A percentile compares a stretch with the other conserved stretches of the same genome.
phyloP scores from a whole-genome alignment of 371 early-diverging fungal species.

The Blakeslea trispora region DNA sequence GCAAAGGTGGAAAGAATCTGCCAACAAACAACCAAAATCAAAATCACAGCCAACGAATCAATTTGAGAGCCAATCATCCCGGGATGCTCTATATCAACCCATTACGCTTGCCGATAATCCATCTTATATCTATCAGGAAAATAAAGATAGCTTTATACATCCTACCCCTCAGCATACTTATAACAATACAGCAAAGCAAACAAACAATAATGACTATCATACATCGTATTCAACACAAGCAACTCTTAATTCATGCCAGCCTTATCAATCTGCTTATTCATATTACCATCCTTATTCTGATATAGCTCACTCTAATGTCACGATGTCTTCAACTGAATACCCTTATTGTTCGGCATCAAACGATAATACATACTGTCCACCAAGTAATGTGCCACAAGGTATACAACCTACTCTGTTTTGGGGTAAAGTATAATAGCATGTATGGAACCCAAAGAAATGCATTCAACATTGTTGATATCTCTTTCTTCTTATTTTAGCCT shows the following conservation, averaged over 20 bases:
- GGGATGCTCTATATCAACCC: neutral
- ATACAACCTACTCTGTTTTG: constrained; percentile 15
- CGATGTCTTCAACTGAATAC: neutral
- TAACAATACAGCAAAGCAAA: neutral
- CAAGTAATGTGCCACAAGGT: constrained; percentile 2
- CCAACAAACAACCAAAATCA: no score
- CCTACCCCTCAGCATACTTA: no score
- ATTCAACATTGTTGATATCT: no score
- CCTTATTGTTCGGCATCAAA: neutral
- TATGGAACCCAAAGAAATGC: no score
- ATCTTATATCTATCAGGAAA: neutral
- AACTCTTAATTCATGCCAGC: neutral
- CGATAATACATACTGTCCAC: neutral
- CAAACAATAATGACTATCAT: neutral
- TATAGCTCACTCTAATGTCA: neutral
- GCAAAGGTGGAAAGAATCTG: no score
- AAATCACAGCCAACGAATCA: no score
- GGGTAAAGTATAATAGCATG: constrained; percentile 13
- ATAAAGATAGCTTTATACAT: neutral
- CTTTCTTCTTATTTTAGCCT: constrained; percentile 53
- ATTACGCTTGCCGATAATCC: neutral
- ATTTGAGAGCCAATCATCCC: neutral
- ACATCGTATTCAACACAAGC: neutral
- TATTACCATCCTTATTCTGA: neutral
- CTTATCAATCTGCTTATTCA: neutral